A percentile compares a stretch with the other conserved stretches of the same genome.
Conservation (phyloP, 306 rosid genomes). For the Pyrus pyrifolia region DNA sequence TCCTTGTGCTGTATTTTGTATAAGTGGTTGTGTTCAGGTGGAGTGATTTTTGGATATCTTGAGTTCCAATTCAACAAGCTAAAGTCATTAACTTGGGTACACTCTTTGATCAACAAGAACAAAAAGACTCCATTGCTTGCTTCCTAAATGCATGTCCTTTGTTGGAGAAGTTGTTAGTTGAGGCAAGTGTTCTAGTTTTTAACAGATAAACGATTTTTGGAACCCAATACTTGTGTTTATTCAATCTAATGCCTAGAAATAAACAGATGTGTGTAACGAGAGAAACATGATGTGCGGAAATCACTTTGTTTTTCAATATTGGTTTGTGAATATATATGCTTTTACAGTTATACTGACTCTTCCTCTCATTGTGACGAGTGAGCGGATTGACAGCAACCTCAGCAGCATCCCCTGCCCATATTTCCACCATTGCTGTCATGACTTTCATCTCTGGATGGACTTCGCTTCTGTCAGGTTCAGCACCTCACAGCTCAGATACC, state of each 20-base stretch:
- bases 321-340: background rate
- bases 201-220: no score
- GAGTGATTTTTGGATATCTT: conserved; percentile 18
- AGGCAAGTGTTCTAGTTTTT: background rate
- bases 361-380: background rate
- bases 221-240: no score
- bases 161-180: background rate
- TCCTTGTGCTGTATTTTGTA: background rate
- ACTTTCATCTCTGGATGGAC: conserved; percentile 31
- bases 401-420: background rate
- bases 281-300: no score
- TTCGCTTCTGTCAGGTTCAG: background rate
- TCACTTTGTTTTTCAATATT: background rate
- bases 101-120: conserved; percentile 11
- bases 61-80: conserved; percentile 15
- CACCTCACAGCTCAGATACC: conserved; percentile 14
- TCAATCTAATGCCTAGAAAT: no score
- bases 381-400: conserved; percentile 14
- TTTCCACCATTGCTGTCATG: conserved; percentile 21
- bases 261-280: no score
- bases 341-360: background rate
- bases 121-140: conserved; percentile 22
- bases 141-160: conserved; percentile 17
- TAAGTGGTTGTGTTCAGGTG: conserved; percentile 20
- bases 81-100: conserved; percentile 6